Percentiles rank a stretch among this genome's conserved stretches.
Conservation (phyloP, 371 early-diverging fungal species). For the Syncephalastrum monosporum region DNA sequence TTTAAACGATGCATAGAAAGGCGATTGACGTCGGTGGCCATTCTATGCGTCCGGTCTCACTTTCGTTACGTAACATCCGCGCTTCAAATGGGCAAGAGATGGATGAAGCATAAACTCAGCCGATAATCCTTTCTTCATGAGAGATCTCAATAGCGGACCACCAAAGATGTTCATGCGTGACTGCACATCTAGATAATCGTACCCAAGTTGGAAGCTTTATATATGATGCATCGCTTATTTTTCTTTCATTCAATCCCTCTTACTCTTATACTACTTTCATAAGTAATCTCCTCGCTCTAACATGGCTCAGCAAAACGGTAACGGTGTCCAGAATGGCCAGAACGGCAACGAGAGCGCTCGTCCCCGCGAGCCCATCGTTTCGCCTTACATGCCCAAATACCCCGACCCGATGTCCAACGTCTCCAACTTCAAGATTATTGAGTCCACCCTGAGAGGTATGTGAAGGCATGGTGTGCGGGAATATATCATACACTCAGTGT, state of each 20-base stretch:
- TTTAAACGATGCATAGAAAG: too few relatives aligned
- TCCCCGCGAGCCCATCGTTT: constrained; percentile 27
- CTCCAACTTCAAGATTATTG: constrained; percentile 88
- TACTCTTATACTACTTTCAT: constrained; percentile 7
- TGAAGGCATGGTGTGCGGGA: neutral
- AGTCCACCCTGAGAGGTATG: constrained; percentile 83
- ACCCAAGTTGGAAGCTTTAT: too few relatives aligned
- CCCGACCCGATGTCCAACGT: constrained; percentile 79
- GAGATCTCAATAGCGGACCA: too few relatives aligned
- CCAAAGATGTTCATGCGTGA: too few relatives aligned
- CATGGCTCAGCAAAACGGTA: constrained; percentile 8
- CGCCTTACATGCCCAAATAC: constrained; percentile 59
- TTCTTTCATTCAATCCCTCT: constrained; percentile 7
- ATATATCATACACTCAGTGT: neutral
- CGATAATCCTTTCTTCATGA: neutral
- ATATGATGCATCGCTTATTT: neutral
- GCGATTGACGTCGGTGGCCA: too few relatives aligned
- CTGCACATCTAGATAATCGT: too few relatives aligned
- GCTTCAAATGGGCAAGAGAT: constrained; percentile 1
- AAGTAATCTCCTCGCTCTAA: neutral
- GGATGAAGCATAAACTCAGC: neutral
- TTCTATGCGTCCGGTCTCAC: too few relatives aligned
- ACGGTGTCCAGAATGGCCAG: neutral
- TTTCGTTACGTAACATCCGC: neutral
- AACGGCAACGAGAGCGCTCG: constrained; percentile 12